phyloP scores from a whole-genome alignment of 495 filamentous ascomycete genomes.

The Cladorrhinum samala region DNA sequence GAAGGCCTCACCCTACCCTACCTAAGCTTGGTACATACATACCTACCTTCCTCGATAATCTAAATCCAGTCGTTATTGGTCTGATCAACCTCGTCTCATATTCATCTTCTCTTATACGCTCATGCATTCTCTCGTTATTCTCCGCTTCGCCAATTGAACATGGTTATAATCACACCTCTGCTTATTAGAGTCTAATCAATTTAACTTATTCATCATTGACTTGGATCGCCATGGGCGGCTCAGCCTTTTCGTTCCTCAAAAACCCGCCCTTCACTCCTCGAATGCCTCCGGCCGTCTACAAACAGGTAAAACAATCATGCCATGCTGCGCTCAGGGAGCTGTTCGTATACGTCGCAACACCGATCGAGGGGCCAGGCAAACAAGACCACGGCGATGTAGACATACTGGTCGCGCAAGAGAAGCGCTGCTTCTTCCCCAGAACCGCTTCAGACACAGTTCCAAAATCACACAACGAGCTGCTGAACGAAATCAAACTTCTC shows the following conservation, averaged over 20 bases:
- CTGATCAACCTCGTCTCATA: too few relatives aligned
- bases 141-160: too few relatives aligned
- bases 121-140: neutral
- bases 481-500: constrained; percentile 16
- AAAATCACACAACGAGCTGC: constrained; percentile 4
- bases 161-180: too few relatives aligned
- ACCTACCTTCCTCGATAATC: too few relatives aligned
- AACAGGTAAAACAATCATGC: constrained; percentile 32
- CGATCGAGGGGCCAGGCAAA: constrained; percentile 53
- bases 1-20: too few relatives aligned
- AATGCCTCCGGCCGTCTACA: constrained; percentile 48
- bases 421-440: constrained; percentile 17
- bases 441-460: neutral
- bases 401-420: constrained; percentile 45
- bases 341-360: constrained; percentile 41
- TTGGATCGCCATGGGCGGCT: constrained; percentile 67
- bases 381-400: constrained; percentile 54
- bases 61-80: too few relatives aligned
- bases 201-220: neutral
- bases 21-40: too few relatives aligned
- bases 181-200: too few relatives aligned
- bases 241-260: constrained; percentile 42
- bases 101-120: too few relatives aligned
- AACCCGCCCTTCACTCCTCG: constrained; percentile 50
- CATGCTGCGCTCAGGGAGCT: constrained; percentile 36